These are phyloP conservation scores for Dendrocalamus latiflorus DNA, from an alignment of 202 grass and related monocot species.

Conservation along the genomic window DNA sequence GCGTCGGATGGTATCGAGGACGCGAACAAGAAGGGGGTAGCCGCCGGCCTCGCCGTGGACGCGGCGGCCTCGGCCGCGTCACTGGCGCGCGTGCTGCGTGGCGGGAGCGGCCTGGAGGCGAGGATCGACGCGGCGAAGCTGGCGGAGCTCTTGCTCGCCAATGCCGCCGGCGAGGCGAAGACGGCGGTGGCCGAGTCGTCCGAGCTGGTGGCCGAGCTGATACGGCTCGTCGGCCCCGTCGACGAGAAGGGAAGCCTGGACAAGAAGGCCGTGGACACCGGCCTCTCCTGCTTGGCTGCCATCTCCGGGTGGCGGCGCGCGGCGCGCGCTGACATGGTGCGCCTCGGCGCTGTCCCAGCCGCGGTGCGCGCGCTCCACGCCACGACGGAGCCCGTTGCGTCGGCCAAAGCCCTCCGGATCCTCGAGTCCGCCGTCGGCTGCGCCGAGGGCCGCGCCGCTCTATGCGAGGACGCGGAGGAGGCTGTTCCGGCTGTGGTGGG, in stretches of 20 bases:
- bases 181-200: constrained; percentile 33
- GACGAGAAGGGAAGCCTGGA: constrained; percentile 59
- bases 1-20: constrained; percentile 52
- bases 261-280: constrained; percentile 39
- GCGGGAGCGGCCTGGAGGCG: constrained; percentile 37
- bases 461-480: constrained; percentile 52
- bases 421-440: constrained; percentile 56
- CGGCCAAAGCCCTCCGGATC: constrained; percentile 47
- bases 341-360: constrained; percentile 43
- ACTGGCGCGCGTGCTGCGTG: constrained; percentile 45
- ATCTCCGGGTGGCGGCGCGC: constrained; percentile 31
- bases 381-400: not conserved
- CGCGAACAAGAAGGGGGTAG: constrained; percentile 52
- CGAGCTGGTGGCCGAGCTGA: constrained; percentile 52
- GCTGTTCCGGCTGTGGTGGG: constrained; percentile 38
- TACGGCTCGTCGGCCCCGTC: constrained; percentile 52
- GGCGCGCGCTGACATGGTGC: constrained; percentile 52
- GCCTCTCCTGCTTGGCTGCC: constrained; percentile 43
- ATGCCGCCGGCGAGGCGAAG: constrained; percentile 23
- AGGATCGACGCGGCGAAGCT: constrained; percentile 56
- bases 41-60: constrained; percentile 35
- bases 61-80: constrained; percentile 29
- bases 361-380: constrained; percentile 39
- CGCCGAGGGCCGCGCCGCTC: constrained; percentile 69
- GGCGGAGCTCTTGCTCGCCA: constrained; percentile 39